A percentile compares a stretch with the other conserved stretches of the same genome.
Conservation (phyloP, 1,284 basidiomycete species). For the Ceratobasidium theobromae region DNA sequence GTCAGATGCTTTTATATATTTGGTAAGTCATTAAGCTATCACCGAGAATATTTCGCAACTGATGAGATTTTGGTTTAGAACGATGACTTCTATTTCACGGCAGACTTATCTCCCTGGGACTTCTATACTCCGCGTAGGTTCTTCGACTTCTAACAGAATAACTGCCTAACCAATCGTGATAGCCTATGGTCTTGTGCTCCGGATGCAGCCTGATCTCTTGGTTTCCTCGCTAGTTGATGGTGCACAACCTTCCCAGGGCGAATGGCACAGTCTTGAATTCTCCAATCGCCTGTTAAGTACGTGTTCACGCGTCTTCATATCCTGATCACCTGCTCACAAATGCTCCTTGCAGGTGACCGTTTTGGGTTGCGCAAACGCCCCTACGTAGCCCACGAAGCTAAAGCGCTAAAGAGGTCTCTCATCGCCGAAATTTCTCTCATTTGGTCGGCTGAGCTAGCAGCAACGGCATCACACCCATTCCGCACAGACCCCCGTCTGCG, state of each 20-base stretch:
- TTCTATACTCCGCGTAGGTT: constrained; percentile 34
- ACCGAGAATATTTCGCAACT: background rate
- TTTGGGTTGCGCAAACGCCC: constrained; percentile 35
- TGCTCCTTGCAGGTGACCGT: constrained; percentile 25
- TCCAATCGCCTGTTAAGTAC: constrained; percentile 34
- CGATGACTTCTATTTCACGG: constrained; percentile 35
- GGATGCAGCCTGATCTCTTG: constrained; percentile 35
- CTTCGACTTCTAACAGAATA: background rate
- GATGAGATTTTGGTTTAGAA: constrained; percentile 24
- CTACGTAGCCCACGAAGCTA: constrained; percentile 34
- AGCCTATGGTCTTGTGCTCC: constrained; percentile 35
- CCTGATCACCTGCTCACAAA: background rate
- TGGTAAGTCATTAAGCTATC: background rate
- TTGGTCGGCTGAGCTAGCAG: constrained; percentile 31
- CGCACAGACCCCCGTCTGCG: constrained; percentile 13
- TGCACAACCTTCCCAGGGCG: constrained; percentile 20
- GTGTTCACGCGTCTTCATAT: background rate
- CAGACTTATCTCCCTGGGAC: constrained; percentile 26
- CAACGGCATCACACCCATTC: constrained; percentile 31
- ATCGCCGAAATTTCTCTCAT: constrained; percentile 33
- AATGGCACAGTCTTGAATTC: constrained; percentile 34
- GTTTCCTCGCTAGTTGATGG: constrained; percentile 23
- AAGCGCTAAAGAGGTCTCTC: constrained; percentile 29
- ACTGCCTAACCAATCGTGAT: background rate
- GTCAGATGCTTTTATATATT: constrained; percentile 31